These are phyloP conservation scores for Fusarium globosum DNA, from an alignment of 2,329 filamentous ascomycete species.

Conservation along the genomic window DNA sequence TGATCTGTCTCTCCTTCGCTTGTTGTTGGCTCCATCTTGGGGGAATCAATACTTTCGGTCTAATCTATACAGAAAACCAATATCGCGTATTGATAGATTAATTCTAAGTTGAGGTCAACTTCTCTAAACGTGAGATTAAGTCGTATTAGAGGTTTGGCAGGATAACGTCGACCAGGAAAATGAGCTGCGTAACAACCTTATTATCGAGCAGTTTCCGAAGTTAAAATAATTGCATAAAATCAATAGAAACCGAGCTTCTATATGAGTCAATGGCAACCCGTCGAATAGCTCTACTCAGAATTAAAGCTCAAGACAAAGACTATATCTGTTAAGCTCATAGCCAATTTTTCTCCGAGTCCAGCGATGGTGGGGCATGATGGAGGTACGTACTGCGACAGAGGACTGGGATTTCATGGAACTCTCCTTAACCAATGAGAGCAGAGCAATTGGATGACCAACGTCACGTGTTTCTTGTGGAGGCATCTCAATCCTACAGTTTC, in stretches of 20 bases:
- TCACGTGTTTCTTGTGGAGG: slow-evolving; percentile 50
- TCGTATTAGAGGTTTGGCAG: slow-evolving; percentile 1
- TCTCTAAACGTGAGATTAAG: neutral
- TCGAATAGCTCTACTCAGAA: neutral
- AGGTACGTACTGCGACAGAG: slow-evolving; percentile 34
- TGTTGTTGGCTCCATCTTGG: neutral
- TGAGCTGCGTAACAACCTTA: neutral
- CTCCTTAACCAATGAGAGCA: slow-evolving; percentile 46
- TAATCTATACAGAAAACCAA: neutral
- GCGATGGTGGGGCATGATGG: slow-evolving; percentile 21
- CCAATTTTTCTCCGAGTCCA: slow-evolving; percentile 38
- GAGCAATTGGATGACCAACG: slow-evolving; percentile 50
- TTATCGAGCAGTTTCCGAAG: too few relatives aligned
- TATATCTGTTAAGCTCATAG: slow-evolving; percentile 6
- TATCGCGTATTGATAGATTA: neutral
- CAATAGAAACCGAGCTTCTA: neutral
- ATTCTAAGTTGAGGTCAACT: neutral
- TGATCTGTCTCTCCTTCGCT: neutral
- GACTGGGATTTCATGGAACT: slow-evolving; percentile 14
- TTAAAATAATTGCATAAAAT: rapidly evolving
- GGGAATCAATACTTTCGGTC: neutral
- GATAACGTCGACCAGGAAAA: neutral
- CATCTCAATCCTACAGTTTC: slow-evolving; percentile 39
- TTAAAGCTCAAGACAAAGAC: neutral
- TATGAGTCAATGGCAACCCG: neutral